phyloP scores from a whole-genome alignment of 2,329 filamentous ascomycete genomes.

The Fusarium albosuccineum region DNA sequence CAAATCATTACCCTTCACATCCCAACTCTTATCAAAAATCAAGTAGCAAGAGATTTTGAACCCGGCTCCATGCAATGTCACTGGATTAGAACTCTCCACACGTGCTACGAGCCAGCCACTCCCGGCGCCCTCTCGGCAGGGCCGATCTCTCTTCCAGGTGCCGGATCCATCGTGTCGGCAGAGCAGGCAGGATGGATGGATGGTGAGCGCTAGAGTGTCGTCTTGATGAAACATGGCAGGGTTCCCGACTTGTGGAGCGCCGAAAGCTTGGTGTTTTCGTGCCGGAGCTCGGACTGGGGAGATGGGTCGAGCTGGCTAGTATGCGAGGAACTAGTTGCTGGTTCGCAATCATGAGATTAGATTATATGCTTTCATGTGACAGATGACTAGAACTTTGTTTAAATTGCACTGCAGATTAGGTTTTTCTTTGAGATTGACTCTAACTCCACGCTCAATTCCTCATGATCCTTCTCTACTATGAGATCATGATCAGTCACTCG shows the following conservation, averaged over 20 bases:
- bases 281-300: conserved; percentile 11
- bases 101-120: not conserved
- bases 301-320: too few relatives aligned
- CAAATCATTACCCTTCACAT: conserved; percentile 18
- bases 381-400: too few relatives aligned
- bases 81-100: not conserved
- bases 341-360: too few relatives aligned
- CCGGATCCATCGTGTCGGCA: not conserved
- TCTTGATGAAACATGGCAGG: conserved; percentile 22
- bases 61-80: conserved; percentile 3
- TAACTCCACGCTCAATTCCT: too few relatives aligned
- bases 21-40: not conserved
- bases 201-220: conserved; percentile 19
- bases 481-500: too few relatives aligned
- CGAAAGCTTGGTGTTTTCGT: conserved; percentile 28
- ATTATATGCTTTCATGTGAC: too few relatives aligned
- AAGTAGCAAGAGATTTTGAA: not conserved
- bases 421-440: too few relatives aligned
- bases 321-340: too few relatives aligned
- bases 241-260: not conserved
- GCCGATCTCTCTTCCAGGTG: not conserved
- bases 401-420: too few relatives aligned
- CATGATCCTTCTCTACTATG: too few relatives aligned
- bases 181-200: not conserved
- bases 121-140: not conserved